Evolutionary conservation across 192 early-diverging fungal species (phyloP).

Genomic region (Chytriomyces sp.): DNA sequence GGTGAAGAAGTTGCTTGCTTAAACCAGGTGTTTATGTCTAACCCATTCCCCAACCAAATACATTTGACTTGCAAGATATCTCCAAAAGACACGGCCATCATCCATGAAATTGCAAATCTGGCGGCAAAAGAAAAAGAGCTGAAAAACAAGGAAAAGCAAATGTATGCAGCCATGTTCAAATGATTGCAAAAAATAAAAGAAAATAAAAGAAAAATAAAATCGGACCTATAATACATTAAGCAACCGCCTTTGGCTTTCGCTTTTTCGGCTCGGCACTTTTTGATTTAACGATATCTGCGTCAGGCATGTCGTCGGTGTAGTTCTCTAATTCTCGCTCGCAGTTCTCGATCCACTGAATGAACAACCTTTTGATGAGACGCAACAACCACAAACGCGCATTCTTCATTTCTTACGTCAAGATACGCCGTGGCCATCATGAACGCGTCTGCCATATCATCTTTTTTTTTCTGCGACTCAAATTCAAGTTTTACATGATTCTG

Average conservation of each 20-base stretch:
- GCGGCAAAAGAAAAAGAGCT: slow-evolving; percentile 2
- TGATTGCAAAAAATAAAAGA: background rate
- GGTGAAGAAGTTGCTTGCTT: slow-evolving; percentile 3
- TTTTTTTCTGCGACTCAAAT: slow-evolving; percentile 19
- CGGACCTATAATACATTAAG: background rate
- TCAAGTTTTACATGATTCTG: background rate
- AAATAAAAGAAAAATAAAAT: background rate
- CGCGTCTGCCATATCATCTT: slow-evolving; percentile 31
- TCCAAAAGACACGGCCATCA: slow-evolving; percentile 17
- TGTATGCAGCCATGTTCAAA: slow-evolving; percentile 24
- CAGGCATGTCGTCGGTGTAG: background rate
- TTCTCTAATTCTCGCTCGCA: background rate
- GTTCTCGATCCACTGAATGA: slow-evolving; percentile 1
- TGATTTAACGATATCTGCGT: background rate
- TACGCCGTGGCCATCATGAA: slow-evolving; percentile 16
- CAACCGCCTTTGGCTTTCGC: background rate
- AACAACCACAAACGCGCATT: background rate
- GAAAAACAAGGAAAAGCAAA: slow-evolving; percentile 22
- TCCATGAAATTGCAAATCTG: slow-evolving; percentile 17
- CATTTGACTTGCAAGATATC: slow-evolving; percentile 2
- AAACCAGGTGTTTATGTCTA: background rate
- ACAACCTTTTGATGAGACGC: background rate
- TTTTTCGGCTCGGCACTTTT: background rate
- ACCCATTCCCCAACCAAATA: background rate
- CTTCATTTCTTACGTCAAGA: slow-evolving; percentile 2